These are phyloP conservation scores for Scedosporium dehoogii DNA, from an alignment of 2,329 filamentous ascomycete genomes.

Conservation along the genomic window DNA sequence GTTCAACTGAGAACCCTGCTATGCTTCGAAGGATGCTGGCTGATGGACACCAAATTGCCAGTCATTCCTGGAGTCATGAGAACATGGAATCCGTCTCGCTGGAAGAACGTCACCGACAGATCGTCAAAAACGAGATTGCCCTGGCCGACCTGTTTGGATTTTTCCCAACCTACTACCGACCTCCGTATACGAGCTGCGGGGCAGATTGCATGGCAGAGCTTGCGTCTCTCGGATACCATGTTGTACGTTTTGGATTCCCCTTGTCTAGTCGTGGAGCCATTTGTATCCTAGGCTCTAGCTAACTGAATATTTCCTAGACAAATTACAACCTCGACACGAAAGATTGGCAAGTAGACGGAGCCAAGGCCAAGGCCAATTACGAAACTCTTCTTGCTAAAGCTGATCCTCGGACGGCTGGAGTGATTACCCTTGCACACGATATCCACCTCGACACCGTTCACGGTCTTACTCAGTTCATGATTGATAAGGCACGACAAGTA, in stretches of 20 bases:
- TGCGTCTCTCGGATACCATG: constrained; percentile 39
- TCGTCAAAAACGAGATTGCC: constrained; percentile 34
- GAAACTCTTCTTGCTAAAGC: constrained; percentile 30
- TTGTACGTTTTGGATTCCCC: constrained; percentile 21
- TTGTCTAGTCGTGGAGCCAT: not conserved
- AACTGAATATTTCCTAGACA: not conserved
- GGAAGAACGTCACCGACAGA: constrained; percentile 24
- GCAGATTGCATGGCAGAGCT: constrained; percentile 22
- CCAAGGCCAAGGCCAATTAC: constrained; percentile 38
- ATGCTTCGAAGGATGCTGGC: constrained; percentile 34
- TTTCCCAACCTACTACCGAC: constrained; percentile 32
- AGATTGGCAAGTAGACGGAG: constrained; percentile 43
- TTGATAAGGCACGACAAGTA: constrained; percentile 7
- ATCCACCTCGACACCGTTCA: constrained; percentile 36
- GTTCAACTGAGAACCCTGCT: constrained; percentile 16
- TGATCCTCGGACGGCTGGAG: constrained; percentile 22
- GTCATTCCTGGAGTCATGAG: constrained; percentile 39
- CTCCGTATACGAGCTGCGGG: constrained; percentile 34
- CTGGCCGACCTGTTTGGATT: constrained; percentile 30
- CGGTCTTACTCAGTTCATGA: constrained; percentile 22
- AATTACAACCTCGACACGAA: constrained; percentile 52
- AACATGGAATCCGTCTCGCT: constrained; percentile 26
- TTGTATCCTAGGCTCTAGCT: not conserved
- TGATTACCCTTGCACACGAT: constrained; percentile 44
- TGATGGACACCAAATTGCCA: constrained; percentile 51